A percentile compares a stretch with the other conserved stretches of the same genome.
These are phyloP conservation scores for Astraeus odoratus DNA, from an alignment of 768 basidiomycete species.

Conservation along the genomic window DNA sequence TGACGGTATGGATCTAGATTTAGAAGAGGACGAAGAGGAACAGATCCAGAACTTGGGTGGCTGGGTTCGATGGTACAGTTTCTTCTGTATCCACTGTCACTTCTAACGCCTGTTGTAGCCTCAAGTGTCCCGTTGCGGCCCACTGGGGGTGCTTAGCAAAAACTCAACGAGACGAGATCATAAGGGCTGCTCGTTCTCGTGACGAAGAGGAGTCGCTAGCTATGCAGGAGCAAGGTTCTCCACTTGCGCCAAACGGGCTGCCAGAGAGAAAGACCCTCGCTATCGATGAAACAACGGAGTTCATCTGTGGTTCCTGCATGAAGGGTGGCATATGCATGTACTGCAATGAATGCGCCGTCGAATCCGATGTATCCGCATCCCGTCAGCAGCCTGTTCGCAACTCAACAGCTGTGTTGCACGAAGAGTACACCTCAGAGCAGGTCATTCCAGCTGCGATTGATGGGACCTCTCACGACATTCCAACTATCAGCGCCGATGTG, in stretches of 20 bases:
- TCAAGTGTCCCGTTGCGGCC: constrained; percentile 68
- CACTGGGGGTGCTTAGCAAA: constrained; percentile 73
- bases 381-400: constrained; percentile 13
- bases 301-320: constrained; percentile 67
- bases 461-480: constrained; percentile 29
- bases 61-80: constrained; percentile 74
- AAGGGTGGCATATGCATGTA: constrained; percentile 77
- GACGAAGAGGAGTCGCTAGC: constrained; percentile 38
- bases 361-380: constrained; percentile 33
- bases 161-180: constrained; percentile 65
- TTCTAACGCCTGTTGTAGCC: constrained; percentile 33
- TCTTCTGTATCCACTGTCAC: not conserved
- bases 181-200: constrained; percentile 52
- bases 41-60: constrained; percentile 53
- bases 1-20: constrained; percentile 44
- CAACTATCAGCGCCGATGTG: constrained; percentile 8
- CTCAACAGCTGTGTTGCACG: constrained; percentile 1
- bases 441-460: constrained; percentile 18
- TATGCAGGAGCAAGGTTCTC: constrained; percentile 17
- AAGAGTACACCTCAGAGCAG: constrained; percentile 1
- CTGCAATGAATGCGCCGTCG: constrained; percentile 53
- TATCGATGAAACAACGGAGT: constrained; percentile 62
- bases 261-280: constrained; percentile 42
- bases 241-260: constrained; percentile 24
- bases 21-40: constrained; percentile 45